Evolutionary conservation across 2,329 filamentous ascomycete genomes (phyloP), one percentile per base, ranked within the genome.

Genomic region (Colletotrichum neosansevieriae): DNA sequence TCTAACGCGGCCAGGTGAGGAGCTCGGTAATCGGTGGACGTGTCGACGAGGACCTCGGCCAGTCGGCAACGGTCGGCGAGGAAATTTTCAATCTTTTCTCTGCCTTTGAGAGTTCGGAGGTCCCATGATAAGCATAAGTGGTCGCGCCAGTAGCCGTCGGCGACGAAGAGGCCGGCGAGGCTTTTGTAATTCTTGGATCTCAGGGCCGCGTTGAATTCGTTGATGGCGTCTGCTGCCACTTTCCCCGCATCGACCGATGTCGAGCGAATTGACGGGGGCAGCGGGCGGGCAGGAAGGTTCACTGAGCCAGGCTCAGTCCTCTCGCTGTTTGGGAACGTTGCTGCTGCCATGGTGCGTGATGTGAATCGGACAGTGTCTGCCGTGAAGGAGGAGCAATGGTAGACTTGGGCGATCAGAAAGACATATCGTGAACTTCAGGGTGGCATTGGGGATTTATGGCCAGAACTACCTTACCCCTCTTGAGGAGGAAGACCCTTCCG

Each of bases 81-180:
- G 58, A 84, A 85, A 0, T 74, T 69, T 1, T 70, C 71, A 42
- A 88, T 82, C 29, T 77, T 76, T 0, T 74, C 71, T 0, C 79
- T 76, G 0, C 82, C 81, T n/a, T 85, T 79, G 1, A 86, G 73
- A 12, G 66, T 69, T 63, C 81, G 84, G 51, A 87, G 83, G 45
- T 85, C 82, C 87, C 86, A 90, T 0, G 85, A 82, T 1, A 89
- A 74, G 19, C 82, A 83, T 0, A 90, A 78, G 49, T 88, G 85
- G 71, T 90, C 88, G 9, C 87, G 82, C 88, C 87, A 89, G 75
- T 83, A 88, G 63, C 85, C 83, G 19, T 84, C 77, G 3, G 71
- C 66, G 29, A 73, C 72, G 51, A 88, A 84, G 4, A 87, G 76
- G 1, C 71, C 61, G 0, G 80, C 73, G 0, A 84, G 47, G 1